A percentile compares a stretch with the other conserved stretches of the same genome.
Conservation (phyloP, 257 asterid species). For the Cinchona pubescens region DNA sequence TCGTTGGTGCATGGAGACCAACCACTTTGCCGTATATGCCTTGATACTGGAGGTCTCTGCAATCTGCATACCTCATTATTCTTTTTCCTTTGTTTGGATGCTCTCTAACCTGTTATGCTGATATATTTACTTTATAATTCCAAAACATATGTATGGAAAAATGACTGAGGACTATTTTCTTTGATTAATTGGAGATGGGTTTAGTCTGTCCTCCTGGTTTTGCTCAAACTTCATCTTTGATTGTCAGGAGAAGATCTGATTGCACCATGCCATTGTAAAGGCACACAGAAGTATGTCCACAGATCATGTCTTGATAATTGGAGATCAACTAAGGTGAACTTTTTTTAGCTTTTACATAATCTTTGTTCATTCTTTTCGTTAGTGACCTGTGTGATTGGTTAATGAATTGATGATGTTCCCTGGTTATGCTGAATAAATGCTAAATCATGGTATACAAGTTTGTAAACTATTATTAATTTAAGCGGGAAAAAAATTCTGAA, state of each 20-base stretch:
- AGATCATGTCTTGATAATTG: slow-evolving; percentile 97
- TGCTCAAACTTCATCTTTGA: slow-evolving; percentile 18
- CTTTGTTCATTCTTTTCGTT: background rate
- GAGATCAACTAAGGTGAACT: slow-evolving; percentile 92
- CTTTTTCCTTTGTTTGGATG: background rate
- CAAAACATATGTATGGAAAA: background rate
- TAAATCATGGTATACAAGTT: background rate
- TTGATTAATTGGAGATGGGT: background rate
- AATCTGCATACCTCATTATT: slow-evolving; percentile 9
- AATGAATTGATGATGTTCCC: background rate
- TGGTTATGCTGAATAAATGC: background rate
- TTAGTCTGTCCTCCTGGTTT: slow-evolving; percentile 9
- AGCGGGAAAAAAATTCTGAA: background rate
- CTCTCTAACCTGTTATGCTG: background rate
- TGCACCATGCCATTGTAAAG: slow-evolving; percentile 98
- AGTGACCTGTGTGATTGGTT: background rate
- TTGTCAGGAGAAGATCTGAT: slow-evolving; percentile 86
- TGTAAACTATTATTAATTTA: background rate
- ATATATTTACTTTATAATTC: slow-evolving; percentile 14
- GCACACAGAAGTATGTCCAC: slow-evolving; percentile 97
- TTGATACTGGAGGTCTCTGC: slow-evolving; percentile 75
- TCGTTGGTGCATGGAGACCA: slow-evolving; percentile 65
- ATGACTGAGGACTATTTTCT: background rate
- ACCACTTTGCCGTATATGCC: slow-evolving; percentile 95
- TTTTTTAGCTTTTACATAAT: background rate